Percentiles rank a stretch among this genome's conserved stretches.
Conservation (phyloP, 2,329 filamentous ascomycete genomes). For the Arachnopeziza araneosa region DNA sequence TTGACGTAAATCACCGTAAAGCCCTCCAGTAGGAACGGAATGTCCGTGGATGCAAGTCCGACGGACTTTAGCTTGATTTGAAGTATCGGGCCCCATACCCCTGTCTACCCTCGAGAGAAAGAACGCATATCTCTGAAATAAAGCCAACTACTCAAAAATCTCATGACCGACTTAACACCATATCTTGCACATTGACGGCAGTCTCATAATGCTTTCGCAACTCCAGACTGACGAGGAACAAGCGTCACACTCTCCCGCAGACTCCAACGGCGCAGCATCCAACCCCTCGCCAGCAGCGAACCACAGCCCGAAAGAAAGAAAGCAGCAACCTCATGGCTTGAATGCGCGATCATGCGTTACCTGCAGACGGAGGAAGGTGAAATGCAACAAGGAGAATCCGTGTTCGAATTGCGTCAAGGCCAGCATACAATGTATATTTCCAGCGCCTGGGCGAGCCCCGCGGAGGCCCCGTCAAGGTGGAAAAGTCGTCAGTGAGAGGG, state of each 20-base stretch:
- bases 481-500: slow-evolving; percentile 51
- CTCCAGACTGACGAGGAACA: background rate
- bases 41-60: no score
- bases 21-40: no score
- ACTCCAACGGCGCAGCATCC: background rate
- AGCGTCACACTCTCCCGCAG: background rate
- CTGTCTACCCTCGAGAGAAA: background rate
- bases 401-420: slow-evolving; percentile 71
- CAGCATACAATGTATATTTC: slow-evolving; percentile 67
- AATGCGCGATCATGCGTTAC: slow-evolving; percentile 40
- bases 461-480: slow-evolving; percentile 58
- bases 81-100: background rate
- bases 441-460: slow-evolving; percentile 57
- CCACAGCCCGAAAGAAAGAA: slow-evolving; percentile 8
- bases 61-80: background rate
- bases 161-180: background rate
- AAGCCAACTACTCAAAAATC: background rate
- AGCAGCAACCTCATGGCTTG: slow-evolving; percentile 19
- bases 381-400: slow-evolving; percentile 69
- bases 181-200: background rate
- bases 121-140: background rate
- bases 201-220: background rate
- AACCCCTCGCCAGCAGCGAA: background rate
- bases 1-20: no score
- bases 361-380: slow-evolving; percentile 58